A percentile compares a stretch with the other conserved stretches of the same genome.
Evolutionary conservation across 1,284 basidiomycete species (phyloP).

Genomic region (Paramarasmius palmivorus): DNA sequence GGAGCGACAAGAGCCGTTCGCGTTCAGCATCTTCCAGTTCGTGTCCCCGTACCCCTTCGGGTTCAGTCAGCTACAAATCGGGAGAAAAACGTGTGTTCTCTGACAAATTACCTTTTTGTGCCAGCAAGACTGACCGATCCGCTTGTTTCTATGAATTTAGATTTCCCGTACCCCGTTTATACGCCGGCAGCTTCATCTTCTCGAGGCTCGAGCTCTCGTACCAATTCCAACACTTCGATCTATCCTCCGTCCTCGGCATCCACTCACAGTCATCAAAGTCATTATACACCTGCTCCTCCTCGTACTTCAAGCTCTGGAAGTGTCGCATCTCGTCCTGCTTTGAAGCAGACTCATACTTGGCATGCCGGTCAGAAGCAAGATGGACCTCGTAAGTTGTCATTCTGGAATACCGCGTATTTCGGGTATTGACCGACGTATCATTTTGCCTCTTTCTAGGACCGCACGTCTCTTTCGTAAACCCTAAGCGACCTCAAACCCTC

Average conservation of each 20-base stretch:
- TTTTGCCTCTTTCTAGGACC: conserved; percentile 25
- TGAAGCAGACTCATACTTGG: conserved; percentile 23
- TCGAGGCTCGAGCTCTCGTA: conserved; percentile 16
- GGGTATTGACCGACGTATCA: too few relatives aligned
- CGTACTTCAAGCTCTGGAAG: conserved; percentile 18
- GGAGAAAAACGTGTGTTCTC: conserved; percentile 16
- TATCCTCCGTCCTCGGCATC: conserved; percentile 13
- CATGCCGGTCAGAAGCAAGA: conserved; percentile 11
- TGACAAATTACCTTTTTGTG: too few relatives aligned
- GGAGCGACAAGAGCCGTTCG: conserved; percentile 6
- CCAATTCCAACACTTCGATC: conserved; percentile 19
- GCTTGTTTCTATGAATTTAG: conserved; percentile 8
- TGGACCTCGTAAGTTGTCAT: conserved; percentile 12
- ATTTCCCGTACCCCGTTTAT: conserved; percentile 20
- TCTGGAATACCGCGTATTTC: not conserved
- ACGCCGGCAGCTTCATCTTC: conserved; percentile 13
- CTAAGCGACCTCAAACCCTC: conserved; percentile 36
- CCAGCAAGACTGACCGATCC: too few relatives aligned
- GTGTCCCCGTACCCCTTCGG: conserved; percentile 8
- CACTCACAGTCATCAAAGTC: conserved; percentile 5
- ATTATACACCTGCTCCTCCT: conserved; percentile 14
- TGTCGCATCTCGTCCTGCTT: conserved; percentile 16
- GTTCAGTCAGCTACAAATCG: conserved; percentile 17
- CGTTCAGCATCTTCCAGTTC: conserved; percentile 8
- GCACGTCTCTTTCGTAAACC: conserved; percentile 41